Base-by-base conservation (phyloP, 1,284 basidiomycete genomes). In the Marasmius sp. region DNA sequence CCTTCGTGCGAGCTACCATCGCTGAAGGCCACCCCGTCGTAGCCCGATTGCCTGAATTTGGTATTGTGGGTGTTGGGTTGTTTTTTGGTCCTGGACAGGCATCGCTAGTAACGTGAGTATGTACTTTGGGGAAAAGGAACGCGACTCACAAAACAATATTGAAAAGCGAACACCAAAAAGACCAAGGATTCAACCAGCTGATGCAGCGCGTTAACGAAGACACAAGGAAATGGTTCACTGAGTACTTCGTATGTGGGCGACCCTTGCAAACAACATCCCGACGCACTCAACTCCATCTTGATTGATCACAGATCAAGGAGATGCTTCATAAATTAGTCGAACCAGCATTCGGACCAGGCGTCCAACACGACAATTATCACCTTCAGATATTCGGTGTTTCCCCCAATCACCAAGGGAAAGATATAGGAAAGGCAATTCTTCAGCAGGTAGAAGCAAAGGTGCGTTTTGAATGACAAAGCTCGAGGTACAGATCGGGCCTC, bases 81-180 rank as follows among this genome's bases (percentile, higher is more conserved):
- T 58, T 37, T 36, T 58, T 61, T 33, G 55, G 56, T 36, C 60
- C 60, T 18, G 60, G 60, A 16, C 55, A 58, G 16, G 51, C 33
- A n/a, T 61, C 52, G n/a, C 14, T 61, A 16, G 52, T 12, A 36
- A 54, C 34, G 52, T 54, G 52, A 37, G 52, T 33, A 36, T 18
- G 8, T 6, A 27, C 3, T 16, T 1, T 50, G 14, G 18, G 11
- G 48, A 3, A 11, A 20, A 18, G 7, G 10, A 12, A 20, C 48
- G 11, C 27, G 3, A 20, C 48, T n/a, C 11, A 27, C 27, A 14
- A 51, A 54, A n/a, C n/a, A 8, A 10, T 54, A 16, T 34, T 1
- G 8, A 37, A 53, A 1, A 54, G 52, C 16, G 52, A 54, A 36
- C 34, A 54, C 12, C 52, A 54, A 37, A 34, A 37, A 9, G 9